Evolutionary conservation across 495 filamentous ascomycete genomes (phyloP), one percentile per base, ranked within the genome.

Genomic region (Neurospora cerealis): DNA sequence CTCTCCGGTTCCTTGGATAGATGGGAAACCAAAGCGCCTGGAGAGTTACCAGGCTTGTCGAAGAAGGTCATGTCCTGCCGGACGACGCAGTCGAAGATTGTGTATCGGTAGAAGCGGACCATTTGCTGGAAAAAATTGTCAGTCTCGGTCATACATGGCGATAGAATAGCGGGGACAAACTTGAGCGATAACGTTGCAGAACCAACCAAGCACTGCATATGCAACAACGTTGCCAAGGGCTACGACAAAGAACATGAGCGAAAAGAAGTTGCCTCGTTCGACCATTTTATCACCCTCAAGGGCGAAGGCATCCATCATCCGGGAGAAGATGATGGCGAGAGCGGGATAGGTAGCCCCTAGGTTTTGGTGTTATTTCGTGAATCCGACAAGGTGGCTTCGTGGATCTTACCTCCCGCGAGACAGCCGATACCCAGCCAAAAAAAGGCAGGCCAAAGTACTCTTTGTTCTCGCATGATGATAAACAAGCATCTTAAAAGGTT

Each of bases 31-130:
- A 93, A 79, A 2, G 90, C 83, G 4, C 91, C 91, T 10, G 87
- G 82, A 4, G 88, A 86, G 73, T 91, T 90, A 34, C 87, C 84
- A 38, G 82, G 78, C 2, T 79, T 78, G 79, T 93, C 90, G 75
- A 90, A 93, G 78, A 90, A 92, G 1, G 82, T 77, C 41, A 88
- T 85, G 54, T 86, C 84, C 73, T 89, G 86, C 41, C 79, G 79
- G 15, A 90, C 72, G 21, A 89, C 83, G 73, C 79, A 81, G 41
- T 87, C 82, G 73, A 91, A 85, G 74, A 89, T 86, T 77, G 91
- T 83, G 42, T 83, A 82, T n/a, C 89, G 84, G 76, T 88, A 89
- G 39, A 81, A 80, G 17, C 83, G 70, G 48, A 80, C 77, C 72
- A 84, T 80, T 73, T 80, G 71, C 78, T 83, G 38, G 70, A 11